Evolutionary conservation across 208 protist species (phyloP), one percentile per base, ranked within the genome.

Genomic region (Zelonia costaricensis): DNA sequence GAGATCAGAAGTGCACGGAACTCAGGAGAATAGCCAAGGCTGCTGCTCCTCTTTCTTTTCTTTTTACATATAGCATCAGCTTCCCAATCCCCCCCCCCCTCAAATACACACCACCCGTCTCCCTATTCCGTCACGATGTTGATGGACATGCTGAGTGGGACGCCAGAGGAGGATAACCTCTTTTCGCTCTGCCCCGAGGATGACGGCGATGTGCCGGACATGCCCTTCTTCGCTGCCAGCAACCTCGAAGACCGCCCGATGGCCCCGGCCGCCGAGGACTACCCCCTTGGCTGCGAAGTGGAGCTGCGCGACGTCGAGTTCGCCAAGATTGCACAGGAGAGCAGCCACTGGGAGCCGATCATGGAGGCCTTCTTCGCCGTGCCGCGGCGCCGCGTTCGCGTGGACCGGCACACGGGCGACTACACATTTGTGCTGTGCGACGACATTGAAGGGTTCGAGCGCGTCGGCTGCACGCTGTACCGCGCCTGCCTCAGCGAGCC

Each of bases 401-500:
- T 95, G 9, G 51, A 74, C 53, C 66, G 89, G 2, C 89, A 95
- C 61, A 62, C 64, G 18, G 89, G 86, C 13, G 89, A 95, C 49
- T 95, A 90, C 76, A 92, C 89, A 4, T 91, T 95, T 68, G 89
- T 95, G 27, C 22, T 86, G 15, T 91, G 79, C 45, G 64, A 63
- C 31, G 69, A 80, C 22, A 74, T 86, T 8, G 60, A 76, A 2
- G 88, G 74, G 9, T 87, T 76, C 33, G 68, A 88, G 49, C 39
- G 73, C 31, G 62, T 95, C 16, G 83, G 89, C 55, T 82, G 73
- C 66, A 95, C 89, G 2, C 76, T 95, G 8, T 92, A 95, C 63
- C 83, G 89, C 10, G 89, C 89, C 30, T 93, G 86, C 46, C 76
- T 95, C 35, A 79, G 79, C 35, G 84, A 93, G 45, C 84, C 86